phyloP scores from a whole-genome alignment of 2,329 filamentous ascomycete species.

The Triangularia setosa region DNA sequence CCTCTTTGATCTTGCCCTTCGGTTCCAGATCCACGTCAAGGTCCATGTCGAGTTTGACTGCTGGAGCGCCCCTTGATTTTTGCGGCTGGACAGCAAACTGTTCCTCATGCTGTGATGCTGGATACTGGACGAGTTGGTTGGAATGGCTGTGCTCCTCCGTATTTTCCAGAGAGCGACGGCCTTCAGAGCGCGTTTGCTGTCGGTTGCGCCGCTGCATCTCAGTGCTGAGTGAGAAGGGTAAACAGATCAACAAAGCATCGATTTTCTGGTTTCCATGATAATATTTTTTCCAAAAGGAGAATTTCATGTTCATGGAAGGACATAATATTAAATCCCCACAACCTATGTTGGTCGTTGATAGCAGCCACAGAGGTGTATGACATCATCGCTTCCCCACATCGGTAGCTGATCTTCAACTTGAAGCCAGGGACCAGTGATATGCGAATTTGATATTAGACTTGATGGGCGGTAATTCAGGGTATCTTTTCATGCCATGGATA shows the following conservation, averaged over 20 bases:
- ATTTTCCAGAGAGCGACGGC: not conserved
- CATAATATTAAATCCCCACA: too few species aligned
- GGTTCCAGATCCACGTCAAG: slow-evolving; percentile 25
- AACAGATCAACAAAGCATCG: too few species aligned
- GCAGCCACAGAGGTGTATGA: not conserved
- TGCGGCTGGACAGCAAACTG: not conserved
- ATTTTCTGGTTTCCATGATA: too few species aligned
- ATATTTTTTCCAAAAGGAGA: too few species aligned
- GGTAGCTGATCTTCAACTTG: too few species aligned
- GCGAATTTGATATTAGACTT: too few species aligned
- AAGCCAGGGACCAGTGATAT: too few species aligned
- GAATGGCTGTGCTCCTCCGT: not conserved
- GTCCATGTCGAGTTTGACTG: slow-evolving; percentile 25
- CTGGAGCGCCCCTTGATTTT: slow-evolving; percentile 17
- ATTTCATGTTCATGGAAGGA: too few species aligned
- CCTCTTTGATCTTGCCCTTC: slow-evolving; percentile 24
- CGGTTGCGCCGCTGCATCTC: too few species aligned
- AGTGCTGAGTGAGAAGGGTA: not conserved
- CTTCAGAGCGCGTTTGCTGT: not conserved
- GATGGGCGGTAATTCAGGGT: too few species aligned
- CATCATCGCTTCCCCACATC: not conserved
- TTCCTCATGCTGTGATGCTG: not conserved
- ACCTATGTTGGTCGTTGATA: too few species aligned
- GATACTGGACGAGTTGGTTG: not conserved
- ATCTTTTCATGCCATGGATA: too few species aligned